Conservation (phyloP, 768 basidiomycete species). For the Tulasnella sp. region DNA sequence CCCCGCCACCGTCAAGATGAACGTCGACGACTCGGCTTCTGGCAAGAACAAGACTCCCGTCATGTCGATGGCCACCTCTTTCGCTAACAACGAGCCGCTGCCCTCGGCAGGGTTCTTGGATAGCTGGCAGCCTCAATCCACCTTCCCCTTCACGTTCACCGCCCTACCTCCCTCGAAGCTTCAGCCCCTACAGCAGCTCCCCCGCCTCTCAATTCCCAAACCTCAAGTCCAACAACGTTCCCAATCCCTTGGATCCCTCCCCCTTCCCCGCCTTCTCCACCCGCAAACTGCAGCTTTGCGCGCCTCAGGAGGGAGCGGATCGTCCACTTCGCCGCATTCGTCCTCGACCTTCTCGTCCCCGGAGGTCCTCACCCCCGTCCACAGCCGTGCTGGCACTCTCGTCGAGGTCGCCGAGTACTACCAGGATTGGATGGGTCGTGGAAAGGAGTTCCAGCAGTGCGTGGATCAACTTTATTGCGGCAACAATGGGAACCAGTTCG, state of each 20-base stretch:
- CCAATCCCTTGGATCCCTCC: not conserved
- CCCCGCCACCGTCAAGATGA: constrained; percentile 21
- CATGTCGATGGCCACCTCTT: constrained; percentile 16
- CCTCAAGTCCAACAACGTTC: constrained; percentile 16
- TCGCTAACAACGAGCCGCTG: not conserved
- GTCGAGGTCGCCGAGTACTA: constrained; percentile 28
- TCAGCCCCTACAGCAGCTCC: not conserved
- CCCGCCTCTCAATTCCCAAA: not conserved
- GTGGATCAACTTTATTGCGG: not conserved
- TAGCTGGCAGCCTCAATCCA: constrained; percentile 11
- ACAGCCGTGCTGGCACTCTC: constrained; percentile 25
- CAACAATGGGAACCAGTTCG: not conserved
- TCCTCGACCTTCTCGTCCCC: constrained; percentile 29
- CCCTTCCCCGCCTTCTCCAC: constrained; percentile 4
- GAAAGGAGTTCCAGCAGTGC: constrained; percentile 11
- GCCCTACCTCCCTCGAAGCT: not conserved
- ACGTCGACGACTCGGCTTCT: constrained; percentile 11
- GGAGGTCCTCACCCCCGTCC: constrained; percentile 26
- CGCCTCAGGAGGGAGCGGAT: constrained; percentile 17
- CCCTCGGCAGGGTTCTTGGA: constrained; percentile 23
- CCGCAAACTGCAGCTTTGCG: constrained; percentile 31
- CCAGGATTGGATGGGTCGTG: not conserved
- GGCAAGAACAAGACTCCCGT: constrained; percentile 19
- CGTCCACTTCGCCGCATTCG: constrained; percentile 19
- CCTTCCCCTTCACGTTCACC: constrained; percentile 22